phyloP scores from a whole-genome alignment of 441 rosid genomes.

The Adansonia rubrostipa region DNA sequence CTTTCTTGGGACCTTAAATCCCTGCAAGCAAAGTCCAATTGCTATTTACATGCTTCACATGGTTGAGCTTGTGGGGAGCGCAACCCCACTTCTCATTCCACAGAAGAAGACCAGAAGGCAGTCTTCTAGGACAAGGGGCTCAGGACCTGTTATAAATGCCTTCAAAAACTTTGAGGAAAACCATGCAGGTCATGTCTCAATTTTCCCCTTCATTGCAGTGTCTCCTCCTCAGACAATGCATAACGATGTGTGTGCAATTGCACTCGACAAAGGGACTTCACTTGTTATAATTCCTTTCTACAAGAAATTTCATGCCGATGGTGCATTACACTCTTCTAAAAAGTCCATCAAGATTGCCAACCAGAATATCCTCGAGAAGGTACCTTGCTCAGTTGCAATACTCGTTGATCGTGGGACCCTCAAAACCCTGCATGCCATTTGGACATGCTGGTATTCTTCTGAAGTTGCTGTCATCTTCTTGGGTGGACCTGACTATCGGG shows the following conservation, averaged over 20 bases:
- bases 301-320: slow-evolving; percentile 37
- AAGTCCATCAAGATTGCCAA: slow-evolving; percentile 30
- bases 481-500: slow-evolving; percentile 51
- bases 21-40: slow-evolving; percentile 36
- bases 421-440: slow-evolving; percentile 25
- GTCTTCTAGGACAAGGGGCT: slow-evolving; percentile 15
- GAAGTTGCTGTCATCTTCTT: slow-evolving; percentile 40
- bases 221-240: slow-evolving; percentile 46
- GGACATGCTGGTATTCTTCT: slow-evolving; percentile 13
- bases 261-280: slow-evolving; percentile 31
- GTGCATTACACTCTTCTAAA: slow-evolving; percentile 25
- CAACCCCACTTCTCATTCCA: slow-evolving; percentile 42
- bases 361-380: slow-evolving; percentile 36
- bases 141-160: slow-evolving; percentile 36
- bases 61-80: slow-evolving; percentile 45
- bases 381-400: slow-evolving; percentile 56
- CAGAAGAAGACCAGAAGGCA: slow-evolving; percentile 36
- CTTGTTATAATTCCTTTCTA: slow-evolving; percentile 48
- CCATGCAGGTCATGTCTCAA: slow-evolving; percentile 11
- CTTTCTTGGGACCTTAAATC: slow-evolving; percentile 39
- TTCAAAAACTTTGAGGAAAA: slow-evolving; percentile 37
- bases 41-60: slow-evolving; percentile 44
- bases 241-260: slow-evolving; percentile 45
- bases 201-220: slow-evolving; percentile 40
- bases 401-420: slow-evolving; percentile 32